Evolutionary conservation across 1,139 yeast species (phyloP).

Genomic region (Diutina rugosa): DNA sequence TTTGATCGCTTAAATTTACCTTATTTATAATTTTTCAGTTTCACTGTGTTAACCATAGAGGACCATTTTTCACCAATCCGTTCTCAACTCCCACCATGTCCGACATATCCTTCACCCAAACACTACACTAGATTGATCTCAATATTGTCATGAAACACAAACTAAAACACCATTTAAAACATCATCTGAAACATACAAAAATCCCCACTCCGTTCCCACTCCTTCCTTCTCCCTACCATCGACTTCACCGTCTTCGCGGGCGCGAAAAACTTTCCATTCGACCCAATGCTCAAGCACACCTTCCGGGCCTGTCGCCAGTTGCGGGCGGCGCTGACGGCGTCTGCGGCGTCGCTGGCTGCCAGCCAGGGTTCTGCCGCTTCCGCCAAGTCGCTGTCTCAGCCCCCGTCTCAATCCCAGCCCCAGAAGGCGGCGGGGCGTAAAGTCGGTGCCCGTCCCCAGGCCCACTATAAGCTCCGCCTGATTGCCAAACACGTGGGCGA

Average conservation of each 20-base stretch:
- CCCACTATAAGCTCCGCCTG: conserved; percentile 19
- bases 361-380: conserved; percentile 1
- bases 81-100: too few species aligned
- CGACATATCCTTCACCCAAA: too few species aligned
- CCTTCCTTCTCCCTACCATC: too few species aligned
- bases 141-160: too few species aligned
- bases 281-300: background rate
- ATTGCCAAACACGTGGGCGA: conserved; percentile 19
- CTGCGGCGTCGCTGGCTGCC: background rate
- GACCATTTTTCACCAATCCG: too few species aligned
- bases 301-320: background rate
- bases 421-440: background rate
- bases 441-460: background rate
- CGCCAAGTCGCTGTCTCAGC: background rate
- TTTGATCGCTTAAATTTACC: too few species aligned
- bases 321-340: background rate
- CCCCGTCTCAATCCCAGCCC: background rate
- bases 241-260: background rate
- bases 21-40: too few species aligned
- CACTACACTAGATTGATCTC: too few species aligned
- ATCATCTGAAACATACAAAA: background rate
- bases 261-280: background rate
- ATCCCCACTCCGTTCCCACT: too few species aligned
- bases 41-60: too few species aligned
- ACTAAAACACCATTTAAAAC: too few species aligned